Percentiles rank a stretch among this genome's conserved stretches.
Evolutionary conservation across 495 filamentous ascomycete species (phyloP).

Genomic region (Lophiotrema nucula): DNA sequence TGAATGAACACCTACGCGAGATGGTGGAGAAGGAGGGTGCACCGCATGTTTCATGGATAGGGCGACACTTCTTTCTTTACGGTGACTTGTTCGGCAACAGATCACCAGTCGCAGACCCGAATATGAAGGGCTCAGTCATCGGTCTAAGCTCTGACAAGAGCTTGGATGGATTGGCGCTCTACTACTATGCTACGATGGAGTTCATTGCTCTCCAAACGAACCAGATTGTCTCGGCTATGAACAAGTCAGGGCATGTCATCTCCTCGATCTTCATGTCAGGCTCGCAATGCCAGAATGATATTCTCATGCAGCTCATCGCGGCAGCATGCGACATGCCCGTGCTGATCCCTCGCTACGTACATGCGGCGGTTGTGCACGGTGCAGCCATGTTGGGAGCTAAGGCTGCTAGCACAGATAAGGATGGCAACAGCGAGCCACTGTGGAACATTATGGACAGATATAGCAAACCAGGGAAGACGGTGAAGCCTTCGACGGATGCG

Average conservation of each 20-base stretch:
- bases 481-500: slow-evolving; percentile 65
- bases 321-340: slow-evolving; percentile 90
- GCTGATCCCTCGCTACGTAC: slow-evolving; percentile 83
- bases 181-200: slow-evolving; percentile 93
- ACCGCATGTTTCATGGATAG: slow-evolving; percentile 78
- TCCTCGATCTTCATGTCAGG: slow-evolving; percentile 97
- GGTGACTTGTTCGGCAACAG: slow-evolving; percentile 98
- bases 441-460: slow-evolving; percentile 98
- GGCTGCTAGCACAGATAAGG: slow-evolving; percentile 63
- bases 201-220: slow-evolving; percentile 96
- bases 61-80: slow-evolving; percentile 95
- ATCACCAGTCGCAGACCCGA: slow-evolving; percentile 85
- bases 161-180: slow-evolving; percentile 79
- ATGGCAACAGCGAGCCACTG: slow-evolving; percentile 78
- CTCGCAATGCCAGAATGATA: slow-evolving; percentile 91
- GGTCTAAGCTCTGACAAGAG: slow-evolving; percentile 82
- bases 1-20: slow-evolving; percentile 82
- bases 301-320: slow-evolving; percentile 86
- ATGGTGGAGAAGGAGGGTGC: slow-evolving; percentile 65
- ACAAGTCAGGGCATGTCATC: slow-evolving; percentile 59
- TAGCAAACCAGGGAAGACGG: slow-evolving; percentile 86
- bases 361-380: slow-evolving; percentile 94
- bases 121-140: slow-evolving; percentile 85
- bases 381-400: slow-evolving; percentile 97
- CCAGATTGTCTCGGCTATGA: slow-evolving; percentile 78